Percentiles rank a stretch among this genome's conserved stretches.
phyloP scores from a whole-genome alignment of 2,329 filamentous ascomycete genomes.

The Stachybotrys elegans region DNA sequence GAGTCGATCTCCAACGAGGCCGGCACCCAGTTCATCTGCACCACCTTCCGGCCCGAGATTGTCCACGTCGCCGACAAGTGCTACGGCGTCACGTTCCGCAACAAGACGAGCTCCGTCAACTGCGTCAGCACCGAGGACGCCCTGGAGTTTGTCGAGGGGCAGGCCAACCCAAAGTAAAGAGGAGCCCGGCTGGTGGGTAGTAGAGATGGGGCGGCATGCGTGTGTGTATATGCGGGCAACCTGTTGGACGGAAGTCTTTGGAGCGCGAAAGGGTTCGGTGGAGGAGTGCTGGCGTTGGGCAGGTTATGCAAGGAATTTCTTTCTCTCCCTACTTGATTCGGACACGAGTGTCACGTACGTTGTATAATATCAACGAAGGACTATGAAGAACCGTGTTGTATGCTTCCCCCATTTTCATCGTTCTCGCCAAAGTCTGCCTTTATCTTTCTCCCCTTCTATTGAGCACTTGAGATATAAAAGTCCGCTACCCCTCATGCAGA shows the following conservation, averaged over 20 bases:
- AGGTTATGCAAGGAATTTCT: background rate
- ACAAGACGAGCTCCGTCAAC: slow-evolving; percentile 92
- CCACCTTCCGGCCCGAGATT: slow-evolving; percentile 96
- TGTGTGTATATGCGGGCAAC: too few species aligned
- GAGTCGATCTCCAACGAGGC: slow-evolving; percentile 67
- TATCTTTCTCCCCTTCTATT: too few species aligned
- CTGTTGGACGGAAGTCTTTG: too few species aligned
- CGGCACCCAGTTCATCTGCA: slow-evolving; percentile 88
- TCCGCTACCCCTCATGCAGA: too few species aligned
- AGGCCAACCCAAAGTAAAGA: slow-evolving; percentile 36
- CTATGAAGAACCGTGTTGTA: too few species aligned
- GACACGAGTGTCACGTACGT: too few species aligned
- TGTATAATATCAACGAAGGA: too few species aligned
- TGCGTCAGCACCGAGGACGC: slow-evolving; percentile 85
- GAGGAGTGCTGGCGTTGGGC: background rate
- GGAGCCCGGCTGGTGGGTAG: too few species aligned
- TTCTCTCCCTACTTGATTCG: too few species aligned
- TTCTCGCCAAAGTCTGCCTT: too few species aligned
- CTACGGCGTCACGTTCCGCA: slow-evolving; percentile 90
- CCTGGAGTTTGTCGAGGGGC: slow-evolving; percentile 89
- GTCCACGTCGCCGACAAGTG: slow-evolving; percentile 93
- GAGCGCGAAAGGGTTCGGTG: background rate
- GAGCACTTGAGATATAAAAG: too few species aligned
- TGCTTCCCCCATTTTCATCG: too few species aligned
- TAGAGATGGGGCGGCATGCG: slow-evolving; percentile 10